Base-by-base conservation (phyloP, 1,284 basidiomycete species). In the Ustilago loliicola region DNA sequence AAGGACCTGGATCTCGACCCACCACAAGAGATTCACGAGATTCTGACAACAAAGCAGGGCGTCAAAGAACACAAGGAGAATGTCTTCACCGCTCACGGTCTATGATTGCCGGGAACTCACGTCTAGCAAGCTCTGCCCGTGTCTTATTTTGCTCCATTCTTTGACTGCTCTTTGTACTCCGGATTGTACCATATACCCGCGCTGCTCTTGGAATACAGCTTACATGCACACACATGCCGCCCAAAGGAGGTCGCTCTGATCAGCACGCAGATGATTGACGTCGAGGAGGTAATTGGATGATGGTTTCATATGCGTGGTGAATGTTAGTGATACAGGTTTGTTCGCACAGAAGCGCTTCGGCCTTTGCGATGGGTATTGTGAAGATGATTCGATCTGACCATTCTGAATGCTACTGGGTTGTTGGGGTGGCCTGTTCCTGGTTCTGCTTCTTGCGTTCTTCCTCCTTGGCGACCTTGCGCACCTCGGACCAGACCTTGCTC, bases 1-100 rank as follows among this genome's bases (percentile, higher is more conserved):
- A 86, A 92, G 52, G 89, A 90, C 19, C 89, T 96, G 51, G 94
- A 94, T 7, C 88, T 97, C 25, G 89, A 93, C 61, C 96, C 96
- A 19, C 95, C 96, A 1, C 85, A 87, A 19, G 94, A 95, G 89
- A 94, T 94, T 15, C 61, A 74, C n/a, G 77, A 81, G 6, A 86
- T 86, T 45, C 64, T 86, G 51, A 68, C 61, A 11, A 85, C 84
- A 19, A 78, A 74, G 62, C 59, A 86, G 38, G 84, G 84, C 45
- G 62, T 60, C 5, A 62, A 58, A 1, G 68, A 74, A 10, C 56
- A 74, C 55, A 63, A 68, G 55, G 61, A 81, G 38, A 73, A 72
- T 40, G 64, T 80, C 30, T 77, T 80, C 23, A 56, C 61, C 9
- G 50, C 59, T 13, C 76, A 74, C 45, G 71, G 63, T 17, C 71